These are phyloP conservation scores for Leccinum griseonigrum DNA, from an alignment of 1,284 basidiomycete species.

Conservation along the genomic window DNA sequence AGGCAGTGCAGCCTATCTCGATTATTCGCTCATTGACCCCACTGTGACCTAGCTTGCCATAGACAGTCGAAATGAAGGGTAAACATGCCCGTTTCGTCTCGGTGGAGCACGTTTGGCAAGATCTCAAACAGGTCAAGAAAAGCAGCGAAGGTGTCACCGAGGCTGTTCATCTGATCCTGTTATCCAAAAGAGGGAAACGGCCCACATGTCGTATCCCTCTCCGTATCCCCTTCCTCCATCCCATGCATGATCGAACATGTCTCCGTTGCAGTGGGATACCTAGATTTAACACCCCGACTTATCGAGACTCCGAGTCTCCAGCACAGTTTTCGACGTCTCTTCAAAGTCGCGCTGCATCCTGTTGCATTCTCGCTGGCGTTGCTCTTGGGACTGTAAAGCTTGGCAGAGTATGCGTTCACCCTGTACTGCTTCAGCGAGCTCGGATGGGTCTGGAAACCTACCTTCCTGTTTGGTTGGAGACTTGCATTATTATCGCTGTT, in stretches of 20 bases:
- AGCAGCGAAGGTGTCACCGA: neutral
- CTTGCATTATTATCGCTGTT: constrained; percentile 13
- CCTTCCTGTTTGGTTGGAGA: constrained; percentile 23
- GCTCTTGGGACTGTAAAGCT: constrained; percentile 10
- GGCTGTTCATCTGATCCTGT: neutral
- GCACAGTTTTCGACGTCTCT: neutral
- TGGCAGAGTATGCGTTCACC: constrained; percentile 13
- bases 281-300: neutral
- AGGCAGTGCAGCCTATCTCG: too few relatives aligned
- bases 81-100: neutral
- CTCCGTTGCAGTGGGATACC: too few relatives aligned
- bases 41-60: too few relatives aligned
- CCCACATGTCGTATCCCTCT: neutral
- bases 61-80: too few relatives aligned
- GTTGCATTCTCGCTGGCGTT: constrained; percentile 4
- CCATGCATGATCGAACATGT: neutral
- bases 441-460: constrained; percentile 15
- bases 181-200: neutral
- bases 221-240: neutral
- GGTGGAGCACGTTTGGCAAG: neutral
- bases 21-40: too few relatives aligned
- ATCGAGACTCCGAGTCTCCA: neutral
- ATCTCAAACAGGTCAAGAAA: neutral
- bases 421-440: constrained; percentile 1
- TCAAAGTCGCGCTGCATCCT: neutral